These are phyloP conservation scores for Sextonia rubra DNA, from an alignment of 164 flowering plant species.

Conservation along the genomic window DNA sequence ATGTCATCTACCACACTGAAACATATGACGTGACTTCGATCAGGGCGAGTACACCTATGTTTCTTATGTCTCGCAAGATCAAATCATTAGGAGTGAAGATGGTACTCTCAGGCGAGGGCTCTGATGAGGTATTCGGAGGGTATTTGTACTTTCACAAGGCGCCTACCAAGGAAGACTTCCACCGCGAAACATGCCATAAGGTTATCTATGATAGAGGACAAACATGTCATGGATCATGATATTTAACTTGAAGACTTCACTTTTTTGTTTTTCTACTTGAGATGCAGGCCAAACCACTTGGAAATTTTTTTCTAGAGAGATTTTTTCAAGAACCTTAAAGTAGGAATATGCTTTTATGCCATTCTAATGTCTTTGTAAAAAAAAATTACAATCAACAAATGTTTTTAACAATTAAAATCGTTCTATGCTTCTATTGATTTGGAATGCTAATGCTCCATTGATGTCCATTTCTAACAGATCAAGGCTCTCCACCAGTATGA, in stretches of 20 bases:
- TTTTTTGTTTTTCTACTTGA: no score
- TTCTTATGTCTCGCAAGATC: conserved; percentile 90
- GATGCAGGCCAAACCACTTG: no score
- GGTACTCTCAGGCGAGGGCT: conserved; percentile 95
- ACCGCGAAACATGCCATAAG: conserved; percentile 84
- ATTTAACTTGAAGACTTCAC: no score
- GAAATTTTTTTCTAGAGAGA: no score
- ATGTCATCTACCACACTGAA: conserved; percentile 88
- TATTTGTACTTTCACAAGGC: conserved; percentile 97
- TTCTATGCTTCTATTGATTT: not conserved
- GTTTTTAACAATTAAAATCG: not conserved
- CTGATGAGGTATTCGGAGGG: conserved; percentile 96
- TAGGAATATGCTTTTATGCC: no score
- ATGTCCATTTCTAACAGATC: conserved; percentile 38
- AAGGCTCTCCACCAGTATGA: conserved; percentile 91
- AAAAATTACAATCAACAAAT: no score
- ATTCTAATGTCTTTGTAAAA: no score
- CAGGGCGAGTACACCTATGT: conserved; percentile 99
- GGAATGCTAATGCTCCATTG: not conserved
- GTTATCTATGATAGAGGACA: conserved; percentile 20
- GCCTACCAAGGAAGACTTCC: conserved; percentile 92
- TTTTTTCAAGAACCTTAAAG: no score
- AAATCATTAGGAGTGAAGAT: conserved; percentile 94
- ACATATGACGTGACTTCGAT: conserved; percentile 93
- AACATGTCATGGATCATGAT: no score